Evolutionary conservation across 768 basidiomycete species (phyloP), one percentile per base, ranked within the genome.

Genomic region (Rhizopogon roseolus): DNA sequence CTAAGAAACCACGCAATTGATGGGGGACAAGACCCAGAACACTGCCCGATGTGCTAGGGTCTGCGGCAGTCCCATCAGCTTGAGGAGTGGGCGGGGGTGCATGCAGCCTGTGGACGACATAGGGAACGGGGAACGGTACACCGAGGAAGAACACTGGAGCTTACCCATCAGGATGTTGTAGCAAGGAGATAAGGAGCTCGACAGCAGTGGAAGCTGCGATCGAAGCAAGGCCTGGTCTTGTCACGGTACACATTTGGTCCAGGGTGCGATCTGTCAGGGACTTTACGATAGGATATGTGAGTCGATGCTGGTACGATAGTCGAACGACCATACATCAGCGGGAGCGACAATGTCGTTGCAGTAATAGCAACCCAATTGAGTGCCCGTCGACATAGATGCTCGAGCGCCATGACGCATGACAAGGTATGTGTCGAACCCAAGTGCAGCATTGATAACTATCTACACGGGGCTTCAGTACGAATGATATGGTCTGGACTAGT

Each of bases 161-260:
- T 44, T 63, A 95, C 93, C 93, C 89, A 19, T 85, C 76, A 0
- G 93, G 91, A 72, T 98, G 94, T 63, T 98, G 95, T 7, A 98
- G 60, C 3, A 97, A 71, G 0, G 93, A 90, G 1, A 91, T 85
- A 22, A 98, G 80, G 8, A 99, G 76, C 66, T 99, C 97, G 1
- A 98, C 96, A 0, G 93, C 94, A 0, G 88, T 90, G 0, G 95
- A 87, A 1, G 90, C 83, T 0, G 97, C 97, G 49, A 98, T 93
- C 0, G 93, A 84, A 0, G 96, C 97, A 2, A 98, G 78, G 0
- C 96, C 96, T 0, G 97, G 97, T 19, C 97, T 77, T 0, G 96
- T 98, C 29, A 99, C 97, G 1, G 97, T 98, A 66, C 97, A 99
- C 96, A 98, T 98, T 67, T 98, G 96, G 67, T 98, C 97, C 13